Conservation (phyloP, 139 green algal genomes). For the Volvox africanus region DNA sequence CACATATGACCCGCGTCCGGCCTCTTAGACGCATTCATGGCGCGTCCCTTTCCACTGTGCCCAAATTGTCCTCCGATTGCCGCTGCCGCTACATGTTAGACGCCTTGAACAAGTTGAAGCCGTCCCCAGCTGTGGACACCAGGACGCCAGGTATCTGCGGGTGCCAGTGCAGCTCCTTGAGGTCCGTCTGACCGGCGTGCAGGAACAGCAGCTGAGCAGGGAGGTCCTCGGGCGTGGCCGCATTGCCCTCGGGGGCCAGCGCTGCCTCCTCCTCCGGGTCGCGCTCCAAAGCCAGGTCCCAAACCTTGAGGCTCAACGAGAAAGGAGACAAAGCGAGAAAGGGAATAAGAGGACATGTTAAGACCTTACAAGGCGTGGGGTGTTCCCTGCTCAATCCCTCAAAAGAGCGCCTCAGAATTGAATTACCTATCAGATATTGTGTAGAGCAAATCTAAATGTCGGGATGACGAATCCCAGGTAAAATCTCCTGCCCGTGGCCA, state of each 20-base stretch:
- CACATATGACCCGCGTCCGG: no score
- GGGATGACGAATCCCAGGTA: no score
- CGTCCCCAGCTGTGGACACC: conserved; percentile 88
- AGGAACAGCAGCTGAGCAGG: conserved; percentile 95
- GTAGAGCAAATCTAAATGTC: no score
- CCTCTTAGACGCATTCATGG: no score
- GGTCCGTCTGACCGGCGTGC: conserved; percentile 91
- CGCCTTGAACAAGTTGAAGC: conserved; percentile 98
- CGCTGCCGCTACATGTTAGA: conserved; percentile 81
- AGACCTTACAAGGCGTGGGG: no score
- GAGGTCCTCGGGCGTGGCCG: conserved; percentile 83
- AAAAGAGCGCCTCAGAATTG: no score
- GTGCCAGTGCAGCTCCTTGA: conserved; percentile 99
- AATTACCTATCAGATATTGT: no score
- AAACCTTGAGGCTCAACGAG: conserved; percentile 68
- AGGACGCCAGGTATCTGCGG: conserved; percentile 94
- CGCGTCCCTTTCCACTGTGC: no score
- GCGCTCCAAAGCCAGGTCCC: conserved; percentile 97
- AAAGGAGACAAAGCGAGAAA: no score
- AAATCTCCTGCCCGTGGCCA: no score
- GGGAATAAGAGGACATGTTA: no score
- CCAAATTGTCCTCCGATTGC: background rate
- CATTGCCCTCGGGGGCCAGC: conserved; percentile 79
- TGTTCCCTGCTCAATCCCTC: no score
- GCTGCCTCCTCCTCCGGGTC: conserved; percentile 96